Percentiles rank a stretch among this genome's conserved stretches.
Evolutionary conservation across 192 early-diverging fungal genomes (phyloP).

Genomic region (Thoreauomyces humboldtii): DNA sequence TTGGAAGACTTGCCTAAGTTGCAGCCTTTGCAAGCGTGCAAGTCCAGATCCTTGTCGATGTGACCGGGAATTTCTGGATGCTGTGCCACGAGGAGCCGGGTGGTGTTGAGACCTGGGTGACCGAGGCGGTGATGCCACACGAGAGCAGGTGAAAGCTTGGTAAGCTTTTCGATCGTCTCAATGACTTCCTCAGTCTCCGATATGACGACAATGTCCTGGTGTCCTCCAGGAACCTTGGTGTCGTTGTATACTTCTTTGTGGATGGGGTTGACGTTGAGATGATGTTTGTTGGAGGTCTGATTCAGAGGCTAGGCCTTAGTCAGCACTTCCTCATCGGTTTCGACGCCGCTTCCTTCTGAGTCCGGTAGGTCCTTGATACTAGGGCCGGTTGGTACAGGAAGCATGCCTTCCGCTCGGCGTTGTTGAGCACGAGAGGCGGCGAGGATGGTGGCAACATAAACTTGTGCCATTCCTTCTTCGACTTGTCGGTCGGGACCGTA

Average conservation of each 20-base stretch:
- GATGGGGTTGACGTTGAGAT: neutral
- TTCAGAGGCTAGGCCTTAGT: neutral
- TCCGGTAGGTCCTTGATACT: neutral
- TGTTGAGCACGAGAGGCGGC: neutral
- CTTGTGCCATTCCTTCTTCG: neutral
- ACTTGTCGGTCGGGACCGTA: neutral
- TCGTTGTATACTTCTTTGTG: neutral
- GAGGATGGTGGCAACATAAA: neutral
- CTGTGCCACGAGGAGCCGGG: neutral
- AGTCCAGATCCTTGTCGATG: neutral
- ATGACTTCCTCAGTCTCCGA: too few relatives aligned
- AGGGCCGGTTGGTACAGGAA: neutral
- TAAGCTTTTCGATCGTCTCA: too few relatives aligned
- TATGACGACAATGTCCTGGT: too few relatives aligned
- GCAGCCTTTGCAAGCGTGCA: neutral
- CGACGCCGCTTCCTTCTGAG: neutral
- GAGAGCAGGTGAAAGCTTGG: neutral
- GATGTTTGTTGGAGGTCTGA: neutral
- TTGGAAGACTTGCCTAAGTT: neutral
- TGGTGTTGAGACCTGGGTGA: neutral
- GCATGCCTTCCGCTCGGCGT: neutral
- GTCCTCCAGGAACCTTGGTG: neutral
- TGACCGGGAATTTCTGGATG: too few relatives aligned
- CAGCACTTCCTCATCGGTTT: neutral
- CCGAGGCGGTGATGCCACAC: neutral